Percentiles rank a stretch among this genome's conserved stretches.
These are phyloP conservation scores for Whalleya microplaca DNA, from an alignment of 2,329 filamentous ascomycete species.

Conservation along the genomic window DNA sequence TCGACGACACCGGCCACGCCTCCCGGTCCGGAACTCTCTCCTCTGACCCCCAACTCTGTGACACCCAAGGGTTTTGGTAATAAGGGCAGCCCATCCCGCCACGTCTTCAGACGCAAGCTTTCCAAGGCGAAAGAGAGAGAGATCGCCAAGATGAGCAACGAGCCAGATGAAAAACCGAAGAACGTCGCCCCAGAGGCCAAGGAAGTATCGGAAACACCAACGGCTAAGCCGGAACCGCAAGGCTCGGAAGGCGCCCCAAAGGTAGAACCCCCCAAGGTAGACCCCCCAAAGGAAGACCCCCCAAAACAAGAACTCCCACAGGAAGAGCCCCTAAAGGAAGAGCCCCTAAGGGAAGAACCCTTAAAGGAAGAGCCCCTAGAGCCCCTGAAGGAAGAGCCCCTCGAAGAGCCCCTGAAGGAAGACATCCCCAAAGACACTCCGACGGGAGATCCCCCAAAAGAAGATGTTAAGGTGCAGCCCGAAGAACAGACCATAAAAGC, in stretches of 20 bases:
- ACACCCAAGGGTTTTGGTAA: conserved; percentile 10
- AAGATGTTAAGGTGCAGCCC: conserved; percentile 2
- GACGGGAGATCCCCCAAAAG: conserved; percentile 1
- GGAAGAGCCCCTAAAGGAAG: too few relatives aligned
- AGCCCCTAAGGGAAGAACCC: too few relatives aligned
- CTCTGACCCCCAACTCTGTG: conserved; percentile 23
- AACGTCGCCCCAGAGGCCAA: background rate
- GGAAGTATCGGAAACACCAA: background rate
- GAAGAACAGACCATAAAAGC: background rate
- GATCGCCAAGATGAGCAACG: conserved; percentile 16
- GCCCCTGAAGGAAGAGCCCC: too few relatives aligned
- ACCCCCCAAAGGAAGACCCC: background rate
- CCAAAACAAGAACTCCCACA: too few relatives aligned
- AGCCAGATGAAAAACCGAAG: conserved; percentile 8
- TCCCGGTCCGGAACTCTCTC: conserved; percentile 13
- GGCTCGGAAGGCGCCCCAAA: background rate
- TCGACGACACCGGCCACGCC: conserved; percentile 8
- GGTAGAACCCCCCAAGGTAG: background rate
- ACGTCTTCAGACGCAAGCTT: conserved; percentile 10
- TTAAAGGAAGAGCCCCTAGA: too few relatives aligned
- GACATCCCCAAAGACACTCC: too few relatives aligned
- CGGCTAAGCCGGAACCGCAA: background rate
- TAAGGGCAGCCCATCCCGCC: conserved; percentile 10
- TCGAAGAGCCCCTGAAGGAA: too few relatives aligned
- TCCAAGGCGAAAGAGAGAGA: conserved; percentile 8